Evolutionary conservation across 2,329 filamentous ascomycete genomes (phyloP).

Genomic region (Hypoxylon rubiginosum): DNA sequence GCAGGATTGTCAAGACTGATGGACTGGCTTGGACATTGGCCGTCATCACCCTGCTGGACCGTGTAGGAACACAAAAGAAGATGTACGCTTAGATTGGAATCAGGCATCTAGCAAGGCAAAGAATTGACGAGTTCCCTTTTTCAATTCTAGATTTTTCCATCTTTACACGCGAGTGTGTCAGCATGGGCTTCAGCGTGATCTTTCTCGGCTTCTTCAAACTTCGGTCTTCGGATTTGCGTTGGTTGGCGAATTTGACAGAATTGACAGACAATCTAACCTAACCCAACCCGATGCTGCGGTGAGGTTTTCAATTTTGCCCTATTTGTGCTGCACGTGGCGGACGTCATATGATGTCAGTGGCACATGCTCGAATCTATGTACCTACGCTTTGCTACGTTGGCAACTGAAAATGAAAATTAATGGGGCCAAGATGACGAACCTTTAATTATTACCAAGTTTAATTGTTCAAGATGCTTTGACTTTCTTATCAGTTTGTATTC

Average conservation of each 20-base stretch:
- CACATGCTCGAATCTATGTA: background rate
- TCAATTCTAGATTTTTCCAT: background rate
- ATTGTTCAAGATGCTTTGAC: background rate
- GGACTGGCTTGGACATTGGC: background rate
- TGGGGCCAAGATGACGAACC: background rate
- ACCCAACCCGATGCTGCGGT: background rate
- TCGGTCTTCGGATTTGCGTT: background rate
- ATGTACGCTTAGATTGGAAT: background rate
- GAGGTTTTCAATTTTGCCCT: background rate
- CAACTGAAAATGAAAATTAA: background rate
- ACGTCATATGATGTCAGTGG: conserved; percentile 4
- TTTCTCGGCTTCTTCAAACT: background rate
- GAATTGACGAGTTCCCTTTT: background rate
- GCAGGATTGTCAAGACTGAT: background rate
- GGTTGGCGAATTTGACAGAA: background rate
- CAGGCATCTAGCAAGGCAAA: background rate
- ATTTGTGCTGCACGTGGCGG: conserved; percentile 2
- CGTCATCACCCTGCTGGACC: background rate
- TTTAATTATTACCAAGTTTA: background rate
- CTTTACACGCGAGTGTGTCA: background rate
- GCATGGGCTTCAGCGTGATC: background rate
- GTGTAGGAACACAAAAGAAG: background rate
- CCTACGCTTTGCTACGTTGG: background rate
- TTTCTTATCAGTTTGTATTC: background rate
- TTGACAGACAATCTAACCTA: background rate